phyloP scores from a whole-genome alignment of 2,329 filamentous ascomycete genomes.

The Leptographium wingfieldii region DNA sequence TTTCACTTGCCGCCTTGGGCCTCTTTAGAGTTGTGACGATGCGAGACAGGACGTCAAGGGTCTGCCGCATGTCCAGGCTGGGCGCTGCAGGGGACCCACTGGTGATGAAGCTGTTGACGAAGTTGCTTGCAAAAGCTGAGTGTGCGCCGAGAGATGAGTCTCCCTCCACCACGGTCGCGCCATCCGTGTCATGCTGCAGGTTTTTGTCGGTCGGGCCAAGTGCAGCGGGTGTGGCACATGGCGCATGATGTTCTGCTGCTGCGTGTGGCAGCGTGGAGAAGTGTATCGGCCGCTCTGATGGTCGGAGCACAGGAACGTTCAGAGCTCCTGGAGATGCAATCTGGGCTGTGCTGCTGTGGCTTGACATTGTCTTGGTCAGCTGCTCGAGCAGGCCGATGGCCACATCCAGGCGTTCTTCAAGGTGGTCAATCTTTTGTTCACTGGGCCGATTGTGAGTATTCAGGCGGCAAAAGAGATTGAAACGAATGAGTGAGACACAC shows the following conservation, averaged over 20 bases:
- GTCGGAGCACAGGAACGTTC: not conserved
- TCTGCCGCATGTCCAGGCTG: not conserved
- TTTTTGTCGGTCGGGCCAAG: not conserved
- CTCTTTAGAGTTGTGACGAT: not conserved
- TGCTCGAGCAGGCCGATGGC: not conserved
- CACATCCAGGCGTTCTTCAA: not conserved
- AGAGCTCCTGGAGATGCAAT: not conserved
- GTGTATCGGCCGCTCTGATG: not conserved
- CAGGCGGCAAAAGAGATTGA: not conserved
- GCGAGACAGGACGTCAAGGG: not conserved
- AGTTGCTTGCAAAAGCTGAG: not conserved
- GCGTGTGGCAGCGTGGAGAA: not conserved
- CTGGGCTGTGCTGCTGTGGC: not conserved
- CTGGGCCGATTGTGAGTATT: not conserved
- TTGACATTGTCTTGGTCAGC: not conserved
- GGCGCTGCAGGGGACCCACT: not conserved
- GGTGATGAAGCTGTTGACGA: not conserved
- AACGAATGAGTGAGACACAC: not conserved
- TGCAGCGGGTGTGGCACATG: not conserved
- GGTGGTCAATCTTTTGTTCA: not conserved
- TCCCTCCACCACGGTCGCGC: not conserved
- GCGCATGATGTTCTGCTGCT: not conserved
- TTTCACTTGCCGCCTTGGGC: not conserved
- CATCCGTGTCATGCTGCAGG: not conserved
- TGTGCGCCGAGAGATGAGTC: not conserved